phyloP scores from a whole-genome alignment of 495 filamentous ascomycete species.

The Trypethelium eluteriae region DNA sequence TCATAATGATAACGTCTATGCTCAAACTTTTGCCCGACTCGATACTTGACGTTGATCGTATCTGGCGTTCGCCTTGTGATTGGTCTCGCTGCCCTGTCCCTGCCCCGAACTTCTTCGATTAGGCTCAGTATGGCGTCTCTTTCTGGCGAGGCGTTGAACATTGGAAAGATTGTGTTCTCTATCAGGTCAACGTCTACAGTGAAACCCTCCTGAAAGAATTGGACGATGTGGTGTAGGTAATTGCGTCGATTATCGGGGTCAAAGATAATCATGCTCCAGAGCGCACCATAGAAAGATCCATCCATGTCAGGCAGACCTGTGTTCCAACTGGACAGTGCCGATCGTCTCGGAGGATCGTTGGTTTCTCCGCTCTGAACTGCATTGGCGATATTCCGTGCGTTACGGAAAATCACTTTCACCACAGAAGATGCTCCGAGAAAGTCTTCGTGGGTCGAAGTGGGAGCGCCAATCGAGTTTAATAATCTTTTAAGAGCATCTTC shows the following conservation, averaged over 20 bases:
- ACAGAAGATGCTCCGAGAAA: slow-evolving; percentile 55
- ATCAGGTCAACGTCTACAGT: slow-evolving; percentile 57
- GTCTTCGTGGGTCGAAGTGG: slow-evolving; percentile 42
- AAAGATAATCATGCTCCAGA: slow-evolving; percentile 64
- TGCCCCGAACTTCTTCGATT: slow-evolving; percentile 9
- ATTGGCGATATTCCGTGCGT: slow-evolving; percentile 70
- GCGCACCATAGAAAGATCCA: slow-evolving; percentile 62
- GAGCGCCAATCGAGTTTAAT: slow-evolving; percentile 56
- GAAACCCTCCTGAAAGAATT: slow-evolving; percentile 56
- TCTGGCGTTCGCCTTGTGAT: slow-evolving; percentile 37
- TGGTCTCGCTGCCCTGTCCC: slow-evolving; percentile 36
- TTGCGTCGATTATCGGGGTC: slow-evolving; percentile 44
- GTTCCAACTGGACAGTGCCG: slow-evolving; percentile 1
- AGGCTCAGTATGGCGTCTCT: slow-evolving; percentile 41
- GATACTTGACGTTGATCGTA: slow-evolving; percentile 50
- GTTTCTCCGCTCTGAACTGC: slow-evolving; percentile 41
- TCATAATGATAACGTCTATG: slow-evolving; percentile 75
- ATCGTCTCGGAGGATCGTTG: slow-evolving; percentile 21
- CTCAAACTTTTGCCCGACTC: slow-evolving; percentile 74
- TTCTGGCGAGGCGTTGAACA: slow-evolving; percentile 42
- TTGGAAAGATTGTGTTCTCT: slow-evolving; percentile 55
- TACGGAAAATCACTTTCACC: slow-evolving; percentile 63
- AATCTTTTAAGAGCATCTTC: slow-evolving; percentile 50
- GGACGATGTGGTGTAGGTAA: slow-evolving; percentile 58
- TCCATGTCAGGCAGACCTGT: slow-evolving; percentile 45